These are phyloP conservation scores for Mariannaea elegans DNA, from an alignment of 2,329 filamentous ascomycete species.

Conservation along the genomic window DNA sequence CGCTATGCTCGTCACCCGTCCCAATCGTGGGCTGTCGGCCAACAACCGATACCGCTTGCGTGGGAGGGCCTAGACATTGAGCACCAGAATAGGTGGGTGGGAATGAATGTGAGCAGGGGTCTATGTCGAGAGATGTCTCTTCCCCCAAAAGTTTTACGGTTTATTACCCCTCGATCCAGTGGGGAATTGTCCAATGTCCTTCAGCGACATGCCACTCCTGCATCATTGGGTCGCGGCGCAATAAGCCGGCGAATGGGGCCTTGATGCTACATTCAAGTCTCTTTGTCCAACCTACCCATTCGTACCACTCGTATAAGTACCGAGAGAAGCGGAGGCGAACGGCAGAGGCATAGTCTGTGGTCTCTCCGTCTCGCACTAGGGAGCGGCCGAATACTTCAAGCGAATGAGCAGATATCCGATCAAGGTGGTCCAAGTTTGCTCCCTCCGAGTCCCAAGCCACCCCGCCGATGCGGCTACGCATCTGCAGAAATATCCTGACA, in stretches of 20 bases:
- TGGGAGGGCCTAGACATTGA: slow-evolving; percentile 2
- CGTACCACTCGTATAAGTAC: slow-evolving; percentile 18
- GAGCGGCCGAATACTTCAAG: slow-evolving; percentile 19
- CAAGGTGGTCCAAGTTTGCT: slow-evolving; percentile 25
- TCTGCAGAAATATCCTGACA: slow-evolving; percentile 33
- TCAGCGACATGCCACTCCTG: slow-evolving; percentile 38
- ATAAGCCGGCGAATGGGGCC: slow-evolving; percentile 27
- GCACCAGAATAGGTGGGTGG: slow-evolving; percentile 15
- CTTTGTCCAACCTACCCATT: slow-evolving; percentile 1
- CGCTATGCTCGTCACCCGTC: slow-evolving; percentile 9
- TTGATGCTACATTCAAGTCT: not conserved
- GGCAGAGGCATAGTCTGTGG: slow-evolving; percentile 14
- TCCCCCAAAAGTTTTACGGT: slow-evolving; percentile 18
- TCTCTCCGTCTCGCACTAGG: slow-evolving; percentile 17
- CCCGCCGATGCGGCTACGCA: slow-evolving; percentile 28
- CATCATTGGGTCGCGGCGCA: slow-evolving; percentile 23
- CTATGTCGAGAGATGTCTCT: slow-evolving; percentile 5
- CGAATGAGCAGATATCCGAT: slow-evolving; percentile 28
- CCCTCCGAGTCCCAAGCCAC: slow-evolving; percentile 17
- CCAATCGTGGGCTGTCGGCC: slow-evolving; percentile 16
- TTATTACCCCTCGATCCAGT: slow-evolving; percentile 41
- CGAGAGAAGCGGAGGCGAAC: slow-evolving; percentile 12
- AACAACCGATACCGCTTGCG: slow-evolving; percentile 20
- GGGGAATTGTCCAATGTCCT: slow-evolving; percentile 40
- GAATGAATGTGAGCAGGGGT: slow-evolving; percentile 20